Conservation (phyloP, 1,139 yeast genomes). For the Geotrichum fermentans region DNA sequence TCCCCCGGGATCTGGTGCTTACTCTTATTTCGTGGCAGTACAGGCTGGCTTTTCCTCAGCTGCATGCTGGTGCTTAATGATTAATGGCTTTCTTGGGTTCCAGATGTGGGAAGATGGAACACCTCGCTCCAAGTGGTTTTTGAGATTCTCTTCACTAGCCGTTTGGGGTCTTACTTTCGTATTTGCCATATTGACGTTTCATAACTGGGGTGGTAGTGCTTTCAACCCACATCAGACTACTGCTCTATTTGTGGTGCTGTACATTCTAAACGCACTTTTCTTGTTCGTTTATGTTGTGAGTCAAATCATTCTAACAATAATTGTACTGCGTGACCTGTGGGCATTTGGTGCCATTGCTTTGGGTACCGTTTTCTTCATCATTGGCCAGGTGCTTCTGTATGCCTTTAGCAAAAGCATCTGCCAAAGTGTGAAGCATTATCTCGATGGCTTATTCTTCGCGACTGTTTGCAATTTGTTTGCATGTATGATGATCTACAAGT, state of each 20-base stretch:
- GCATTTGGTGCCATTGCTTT: slow-evolving; percentile 75
- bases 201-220: slow-evolving; percentile 18
- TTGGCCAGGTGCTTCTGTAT: slow-evolving; percentile 72
- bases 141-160: slow-evolving; percentile 46
- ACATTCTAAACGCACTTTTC: slow-evolving; percentile 64
- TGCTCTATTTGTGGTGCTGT: slow-evolving; percentile 61
- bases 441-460: slow-evolving; percentile 87
- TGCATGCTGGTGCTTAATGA: slow-evolving; percentile 61
- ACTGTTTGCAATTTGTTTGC: slow-evolving; percentile 74
- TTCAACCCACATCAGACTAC: slow-evolving; percentile 48
- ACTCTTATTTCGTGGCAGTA: slow-evolving; percentile 78
- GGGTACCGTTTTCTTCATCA: slow-evolving; percentile 68
- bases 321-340: slow-evolving; percentile 75
- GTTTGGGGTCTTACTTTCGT: slow-evolving; percentile 65
- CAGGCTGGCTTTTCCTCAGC: slow-evolving; percentile 74
- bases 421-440: slow-evolving; percentile 67
- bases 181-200: slow-evolving; percentile 18
- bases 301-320: slow-evolving; percentile 62
- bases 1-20: slow-evolving; percentile 73
- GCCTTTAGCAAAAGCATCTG: slow-evolving; percentile 66
- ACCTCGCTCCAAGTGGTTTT: slow-evolving; percentile 42
- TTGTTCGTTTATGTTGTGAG: slow-evolving; percentile 59
- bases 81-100: slow-evolving; percentile 76
- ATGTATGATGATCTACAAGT: slow-evolving; percentile 90
- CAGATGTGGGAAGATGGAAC: slow-evolving; percentile 96